Percentiles rank a stretch among this genome's conserved stretches.
phyloP scores from a whole-genome alignment of 2,329 filamentous ascomycete genomes.

The Calonectria pteridis region DNA sequence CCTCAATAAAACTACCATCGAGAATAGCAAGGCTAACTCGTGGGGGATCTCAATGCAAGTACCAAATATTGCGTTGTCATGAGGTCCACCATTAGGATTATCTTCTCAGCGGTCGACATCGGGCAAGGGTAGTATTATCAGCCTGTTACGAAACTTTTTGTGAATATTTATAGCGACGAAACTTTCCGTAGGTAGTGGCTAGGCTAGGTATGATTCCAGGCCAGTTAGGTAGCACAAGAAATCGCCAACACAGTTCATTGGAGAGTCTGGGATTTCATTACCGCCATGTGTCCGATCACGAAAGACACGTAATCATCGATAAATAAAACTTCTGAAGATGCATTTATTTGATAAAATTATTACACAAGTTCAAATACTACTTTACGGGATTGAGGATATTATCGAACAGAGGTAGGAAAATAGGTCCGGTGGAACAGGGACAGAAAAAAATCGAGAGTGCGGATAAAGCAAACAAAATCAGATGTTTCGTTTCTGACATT shows the following conservation, averaged over 20 bases:
- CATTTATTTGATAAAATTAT: neutral
- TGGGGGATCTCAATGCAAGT: no score
- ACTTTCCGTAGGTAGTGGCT: no score
- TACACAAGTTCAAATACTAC: neutral
- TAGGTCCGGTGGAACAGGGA: neutral
- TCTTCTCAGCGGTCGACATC: no score
- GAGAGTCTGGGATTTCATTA: neutral
- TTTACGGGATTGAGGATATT: neutral
- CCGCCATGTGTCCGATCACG: neutral
- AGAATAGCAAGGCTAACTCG: no score
- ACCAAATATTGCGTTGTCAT: no score
- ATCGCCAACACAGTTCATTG: neutral
- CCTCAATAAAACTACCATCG: no score
- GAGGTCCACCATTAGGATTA: no score
- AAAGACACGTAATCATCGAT: neutral
- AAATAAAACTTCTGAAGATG: neutral
- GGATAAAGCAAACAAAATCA: neutral
- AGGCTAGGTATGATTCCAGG: no score
- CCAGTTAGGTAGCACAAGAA: neutral
- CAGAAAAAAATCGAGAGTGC: neutral
- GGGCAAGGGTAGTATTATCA: no score
- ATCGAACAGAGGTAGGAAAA: neutral
- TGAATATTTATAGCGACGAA: no score
- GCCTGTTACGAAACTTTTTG: no score
- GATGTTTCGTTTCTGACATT: neutral